Base-by-base conservation (phyloP, 306 rosid genomes). In the Purshia tridentata region DNA sequence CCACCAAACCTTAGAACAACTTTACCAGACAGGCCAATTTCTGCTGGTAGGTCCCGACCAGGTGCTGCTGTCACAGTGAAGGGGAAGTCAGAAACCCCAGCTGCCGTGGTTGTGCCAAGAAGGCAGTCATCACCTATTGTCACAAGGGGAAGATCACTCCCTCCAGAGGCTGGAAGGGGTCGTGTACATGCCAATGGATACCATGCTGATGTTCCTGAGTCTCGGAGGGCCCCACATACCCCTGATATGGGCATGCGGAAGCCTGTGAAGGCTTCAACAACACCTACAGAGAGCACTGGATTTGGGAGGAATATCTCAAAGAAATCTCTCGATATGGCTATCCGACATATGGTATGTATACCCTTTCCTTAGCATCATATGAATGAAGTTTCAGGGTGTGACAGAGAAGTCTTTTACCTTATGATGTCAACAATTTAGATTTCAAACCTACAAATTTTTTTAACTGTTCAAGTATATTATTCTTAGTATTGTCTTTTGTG, bases 1-100 rank as follows among this genome's bases (percentile, higher is more conserved):
- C 99, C 99, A 0, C 97, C 99, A 52, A 94, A 94, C 76, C 99
- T 94, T 19, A 80, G 97, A 82, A 94, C 97, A 59, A 85, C 97
- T 41, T 76, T 94, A 53, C 91, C 96, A 18, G 96, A 94, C 80
- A 84, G 99, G 85, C 99, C 99, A n/a, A 78, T 89, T 67, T 94
- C 99, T 49, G 97, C 96, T 37, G 99, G 97, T 46, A 83, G 97
- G 83, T 94, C 97, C 57, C 89, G 99, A 35, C 95, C 97, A 4
- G 85, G 88, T 16, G 53, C 72, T 76, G 42, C 83, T 52, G 47
- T 65, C 70, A 76, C 87, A 20, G 15, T 71, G 74, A 91, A 87
- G 79, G 92, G 90, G 58, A 86, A 84, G 69, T 67, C 88, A 73
- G 96, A 91, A 72, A 29, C 80, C 56, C 88, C 88, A 67, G 59